These are phyloP conservation scores for Lactarius hengduanensis DNA, from an alignment of 768 basidiomycete genomes.

Conservation along the genomic window DNA sequence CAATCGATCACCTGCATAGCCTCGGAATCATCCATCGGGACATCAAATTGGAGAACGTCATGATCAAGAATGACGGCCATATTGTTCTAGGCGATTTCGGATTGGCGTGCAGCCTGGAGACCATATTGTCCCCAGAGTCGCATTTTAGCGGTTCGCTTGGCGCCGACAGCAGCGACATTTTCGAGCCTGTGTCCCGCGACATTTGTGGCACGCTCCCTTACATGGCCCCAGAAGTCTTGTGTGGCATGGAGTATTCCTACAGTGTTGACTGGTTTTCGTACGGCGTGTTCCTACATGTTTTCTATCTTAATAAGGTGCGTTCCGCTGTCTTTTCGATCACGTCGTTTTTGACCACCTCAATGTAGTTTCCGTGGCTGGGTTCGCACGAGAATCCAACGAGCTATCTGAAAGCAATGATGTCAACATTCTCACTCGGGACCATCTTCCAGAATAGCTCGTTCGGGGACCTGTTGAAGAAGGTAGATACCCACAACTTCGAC, in stretches of 20 bases:
- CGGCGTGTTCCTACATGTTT: conserved; percentile 24
- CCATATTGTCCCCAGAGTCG: background rate
- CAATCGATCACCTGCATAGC: conserved; percentile 86
- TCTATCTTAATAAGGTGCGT: conserved; percentile 21
- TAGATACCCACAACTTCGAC: background rate
- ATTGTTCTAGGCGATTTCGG: conserved; percentile 95
- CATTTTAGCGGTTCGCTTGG: background rate
- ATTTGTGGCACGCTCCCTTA: conserved; percentile 24
- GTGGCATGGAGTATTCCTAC: conserved; percentile 22
- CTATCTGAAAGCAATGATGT: conserved; percentile 21
- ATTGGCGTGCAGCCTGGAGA: conserved; percentile 25
- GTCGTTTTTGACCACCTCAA: background rate
- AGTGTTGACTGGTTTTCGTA: conserved; percentile 27
- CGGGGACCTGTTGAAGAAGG: conserved; percentile 17
- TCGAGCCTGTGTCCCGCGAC: conserved; percentile 11
- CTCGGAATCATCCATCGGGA: conserved; percentile 95
- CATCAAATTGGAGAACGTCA: conserved; percentile 92
- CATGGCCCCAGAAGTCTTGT: conserved; percentile 27
- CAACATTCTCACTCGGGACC: conserved; percentile 10
- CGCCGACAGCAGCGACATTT: background rate
- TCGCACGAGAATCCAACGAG: conserved; percentile 17
- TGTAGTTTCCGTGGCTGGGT: conserved; percentile 25
- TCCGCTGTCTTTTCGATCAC: background rate
- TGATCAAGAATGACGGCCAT: conserved; percentile 83
- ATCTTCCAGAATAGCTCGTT: conserved; percentile 12